Evolutionary conservation across 1,284 basidiomycete genomes (phyloP).

Genomic region (Jaminaea rosea): DNA sequence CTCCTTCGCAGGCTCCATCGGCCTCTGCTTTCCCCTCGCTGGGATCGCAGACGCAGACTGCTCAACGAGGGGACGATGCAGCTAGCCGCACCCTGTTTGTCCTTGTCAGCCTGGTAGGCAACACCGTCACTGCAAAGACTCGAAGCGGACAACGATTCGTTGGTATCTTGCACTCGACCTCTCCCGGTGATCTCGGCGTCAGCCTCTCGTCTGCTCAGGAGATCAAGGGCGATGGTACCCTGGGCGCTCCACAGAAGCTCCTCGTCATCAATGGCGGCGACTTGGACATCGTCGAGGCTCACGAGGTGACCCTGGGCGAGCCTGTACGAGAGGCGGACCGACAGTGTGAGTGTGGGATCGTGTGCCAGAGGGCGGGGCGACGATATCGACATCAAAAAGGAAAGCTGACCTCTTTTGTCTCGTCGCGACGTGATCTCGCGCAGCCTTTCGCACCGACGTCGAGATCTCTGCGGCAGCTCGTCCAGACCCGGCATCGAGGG

Average conservation of each 20-base stretch:
- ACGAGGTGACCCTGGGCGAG: constrained; percentile 26
- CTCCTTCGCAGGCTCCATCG: not conserved
- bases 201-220: constrained; percentile 30
- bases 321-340: constrained; percentile 8
- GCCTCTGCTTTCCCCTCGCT: not conserved
- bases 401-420: not conserved
- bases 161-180: constrained; percentile 26
- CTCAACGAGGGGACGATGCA: constrained; percentile 12
- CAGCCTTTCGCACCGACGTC: constrained; percentile 35
- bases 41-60: not conserved
- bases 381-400: not conserved
- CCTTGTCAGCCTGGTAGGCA: constrained; percentile 27
- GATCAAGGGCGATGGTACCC: constrained; percentile 16
- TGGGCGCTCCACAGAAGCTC: constrained; percentile 23
- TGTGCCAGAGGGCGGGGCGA: not conserved
- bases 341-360: not conserved
- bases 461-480: constrained; percentile 28
- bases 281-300: constrained; percentile 24
- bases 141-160: constrained; percentile 27
- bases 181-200: constrained; percentile 26
- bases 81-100: constrained; percentile 28
- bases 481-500: constrained; percentile 20
- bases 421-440: too few relatives aligned
- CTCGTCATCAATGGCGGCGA: constrained; percentile 31
- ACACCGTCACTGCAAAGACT: constrained; percentile 30